phyloP scores from a whole-genome alignment of 2,329 filamentous ascomycete genomes.

The Aspergillaceae sp. region DNA sequence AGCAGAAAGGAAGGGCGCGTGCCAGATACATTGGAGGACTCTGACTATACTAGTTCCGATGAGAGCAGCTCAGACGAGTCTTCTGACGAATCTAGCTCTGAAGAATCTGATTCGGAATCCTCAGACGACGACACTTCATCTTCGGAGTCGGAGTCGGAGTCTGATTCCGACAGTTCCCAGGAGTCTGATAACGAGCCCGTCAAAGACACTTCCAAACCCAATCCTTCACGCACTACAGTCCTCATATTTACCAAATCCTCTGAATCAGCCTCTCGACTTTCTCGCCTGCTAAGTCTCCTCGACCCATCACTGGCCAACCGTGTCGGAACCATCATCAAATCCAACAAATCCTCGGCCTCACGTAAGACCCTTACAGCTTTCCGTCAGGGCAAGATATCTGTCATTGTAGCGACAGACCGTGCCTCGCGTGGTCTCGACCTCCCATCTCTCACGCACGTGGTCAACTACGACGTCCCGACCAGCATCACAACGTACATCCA shows the following conservation, averaged over 20 bases:
- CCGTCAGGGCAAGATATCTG: constrained; percentile 51
- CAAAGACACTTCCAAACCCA: constrained; percentile 25
- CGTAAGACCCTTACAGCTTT: constrained; percentile 62
- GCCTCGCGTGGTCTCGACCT: constrained; percentile 85
- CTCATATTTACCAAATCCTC: constrained; percentile 89
- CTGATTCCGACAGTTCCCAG: constrained; percentile 11
- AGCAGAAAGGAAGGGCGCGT: constrained; percentile 3
- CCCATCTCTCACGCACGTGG: constrained; percentile 66
- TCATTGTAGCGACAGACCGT: constrained; percentile 87
- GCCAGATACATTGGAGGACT: constrained; percentile 8
- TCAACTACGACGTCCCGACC: constrained; percentile 88
- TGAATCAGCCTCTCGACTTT: constrained; percentile 77
- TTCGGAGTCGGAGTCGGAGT: constrained; percentile 16
- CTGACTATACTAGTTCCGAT: constrained; percentile 29
- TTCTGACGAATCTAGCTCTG: constrained; percentile 16
- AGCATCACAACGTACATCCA: constrained; percentile 81
- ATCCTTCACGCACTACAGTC: constrained; percentile 36
- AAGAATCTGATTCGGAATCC: constrained; percentile 16
- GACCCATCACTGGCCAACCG: constrained; percentile 48
- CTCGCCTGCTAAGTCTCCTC: constrained; percentile 64
- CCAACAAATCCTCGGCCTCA: constrained; percentile 62
- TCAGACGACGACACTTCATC: background rate
- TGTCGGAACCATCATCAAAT: constrained; percentile 67
- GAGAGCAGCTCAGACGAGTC: constrained; percentile 29
- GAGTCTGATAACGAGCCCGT: constrained; percentile 11